Base-by-base conservation (phyloP, 208 protist species). In the Trypanosoma platydactyli region DNA sequence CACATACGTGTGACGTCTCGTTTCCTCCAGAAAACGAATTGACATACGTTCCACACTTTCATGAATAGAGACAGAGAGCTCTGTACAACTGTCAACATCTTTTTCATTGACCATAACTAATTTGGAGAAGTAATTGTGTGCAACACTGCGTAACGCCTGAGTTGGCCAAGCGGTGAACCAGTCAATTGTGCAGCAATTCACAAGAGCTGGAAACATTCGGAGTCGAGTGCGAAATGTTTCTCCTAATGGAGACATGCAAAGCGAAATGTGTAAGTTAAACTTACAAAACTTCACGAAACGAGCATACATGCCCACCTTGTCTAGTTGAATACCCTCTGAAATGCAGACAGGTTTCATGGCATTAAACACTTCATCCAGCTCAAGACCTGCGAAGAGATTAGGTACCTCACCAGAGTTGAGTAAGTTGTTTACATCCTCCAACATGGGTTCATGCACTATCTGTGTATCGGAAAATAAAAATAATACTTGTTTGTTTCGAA, bases 391-490 rank as follows among this genome's bases (percentile, higher is more conserved):
- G 72, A 98, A 99, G 6, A 99, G 83, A 77, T 99, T 98, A 12
- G 98, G 98, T 38, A 99, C 97, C 73, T 99, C 98, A 41, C 98
- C 98, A 11, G 84, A 92, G 89, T 99, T 99, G 3, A 99, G 80
- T 1, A 99, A 79, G 76, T 98, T 99, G 87, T 99, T 99, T 22
- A 99, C 88, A 76, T 99, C 98, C 84, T 99, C 98, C 9, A 99
- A 76, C 90, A 99, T 99, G 29, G 83, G 71, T 66, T 99, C 98
- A 59, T 97, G 77, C 41, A 98, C 88, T 70, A 99, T 98, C 74
- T 99, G 98, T 2, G 98, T 98, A 82, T 99, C 98, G 15, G 92
- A 90, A 64, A 99, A 94, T 15, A 99, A 83, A 73, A 99, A 99
- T 4, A 99, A 91, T n/a, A 93, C 77, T 62, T 99, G 91, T 57